Percentiles rank a stretch among this genome's conserved stretches.
These are phyloP conservation scores for Coemansia sp. DNA, from an alignment of 192 early-diverging fungal genomes.

Conservation along the genomic window DNA sequence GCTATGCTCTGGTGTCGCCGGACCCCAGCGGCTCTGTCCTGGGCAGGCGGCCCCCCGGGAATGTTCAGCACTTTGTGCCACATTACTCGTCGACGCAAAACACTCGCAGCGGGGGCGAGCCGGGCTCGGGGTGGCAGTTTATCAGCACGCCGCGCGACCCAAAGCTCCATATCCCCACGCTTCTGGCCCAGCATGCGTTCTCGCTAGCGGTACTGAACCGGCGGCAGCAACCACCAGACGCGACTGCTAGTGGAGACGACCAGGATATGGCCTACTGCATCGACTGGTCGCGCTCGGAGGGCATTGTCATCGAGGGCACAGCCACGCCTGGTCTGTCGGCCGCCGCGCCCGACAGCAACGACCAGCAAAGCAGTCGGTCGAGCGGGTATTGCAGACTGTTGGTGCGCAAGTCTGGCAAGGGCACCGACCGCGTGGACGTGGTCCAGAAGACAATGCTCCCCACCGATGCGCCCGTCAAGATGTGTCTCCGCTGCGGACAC, in stretches of 20 bases:
- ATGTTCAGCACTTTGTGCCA: slow-evolving; percentile 44
- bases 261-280: slow-evolving; percentile 41
- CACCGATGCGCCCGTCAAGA: slow-evolving; percentile 10
- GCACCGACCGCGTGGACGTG: slow-evolving; percentile 30
- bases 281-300: slow-evolving; percentile 45
- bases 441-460: slow-evolving; percentile 41
- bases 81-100: slow-evolving; percentile 25
- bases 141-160: slow-evolving; percentile 41
- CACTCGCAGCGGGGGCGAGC: slow-evolving; percentile 4
- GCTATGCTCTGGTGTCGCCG: slow-evolving; percentile 4
- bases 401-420: neutral
- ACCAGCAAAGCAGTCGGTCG: neutral
- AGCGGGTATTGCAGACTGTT: neutral
- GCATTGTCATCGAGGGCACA: slow-evolving; percentile 30
- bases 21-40: neutral
- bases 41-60: slow-evolving; percentile 2
- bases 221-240: neutral
- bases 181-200: slow-evolving; percentile 40
- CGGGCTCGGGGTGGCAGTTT: slow-evolving; percentile 46
- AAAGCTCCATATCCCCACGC: slow-evolving; percentile 39
- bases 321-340: slow-evolving; percentile 2
- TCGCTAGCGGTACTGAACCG: slow-evolving; percentile 28
- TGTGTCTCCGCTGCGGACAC: slow-evolving; percentile 42
- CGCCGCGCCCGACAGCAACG: neutral
- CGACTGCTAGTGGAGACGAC: neutral